Conservation (phyloP, 176 grass and related monocot genomes). For the Zoysia pacifica region DNA sequence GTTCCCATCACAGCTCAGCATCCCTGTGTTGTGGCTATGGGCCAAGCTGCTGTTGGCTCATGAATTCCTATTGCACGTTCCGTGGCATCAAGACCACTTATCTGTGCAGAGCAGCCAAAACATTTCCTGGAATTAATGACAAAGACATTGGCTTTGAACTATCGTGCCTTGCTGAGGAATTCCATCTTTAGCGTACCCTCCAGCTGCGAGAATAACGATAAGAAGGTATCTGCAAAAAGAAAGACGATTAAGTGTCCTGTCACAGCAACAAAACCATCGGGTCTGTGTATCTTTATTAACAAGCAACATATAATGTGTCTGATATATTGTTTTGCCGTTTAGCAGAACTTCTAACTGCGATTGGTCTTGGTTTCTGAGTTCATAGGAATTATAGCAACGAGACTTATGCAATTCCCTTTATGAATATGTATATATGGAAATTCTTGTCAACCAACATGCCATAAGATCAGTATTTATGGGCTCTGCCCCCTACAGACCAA, state of each 20-base stretch:
- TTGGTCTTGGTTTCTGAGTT: background rate
- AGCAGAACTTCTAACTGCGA: background rate
- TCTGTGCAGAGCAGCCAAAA: background rate
- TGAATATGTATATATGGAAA: background rate
- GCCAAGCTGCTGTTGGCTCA: constrained; percentile 22
- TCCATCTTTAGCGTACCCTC: constrained; percentile 63
- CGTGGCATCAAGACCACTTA: constrained; percentile 15
- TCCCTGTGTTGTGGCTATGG: constrained; percentile 3
- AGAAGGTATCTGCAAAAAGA: constrained; percentile 60
- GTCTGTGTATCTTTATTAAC: background rate
- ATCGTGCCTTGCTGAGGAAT: constrained; percentile 45
- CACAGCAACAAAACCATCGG: background rate
- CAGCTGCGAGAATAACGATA: constrained; percentile 58
- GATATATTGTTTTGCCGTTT: background rate
- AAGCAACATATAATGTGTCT: background rate
- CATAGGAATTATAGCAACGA: background rate
- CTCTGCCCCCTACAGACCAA: constrained; percentile 48
- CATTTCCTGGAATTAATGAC: background rate
- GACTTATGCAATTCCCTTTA: background rate
- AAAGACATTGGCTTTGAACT: background rate
- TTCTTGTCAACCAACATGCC: background rate
- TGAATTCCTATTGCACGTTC: constrained; percentile 9
- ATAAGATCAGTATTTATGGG: constrained; percentile 39
- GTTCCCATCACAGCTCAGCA: constrained; percentile 11
- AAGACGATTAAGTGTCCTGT: background rate